These are phyloP conservation scores for Penicillium verrucosum DNA, from an alignment of 2,329 filamentous ascomycete species.

Conservation along the genomic window DNA sequence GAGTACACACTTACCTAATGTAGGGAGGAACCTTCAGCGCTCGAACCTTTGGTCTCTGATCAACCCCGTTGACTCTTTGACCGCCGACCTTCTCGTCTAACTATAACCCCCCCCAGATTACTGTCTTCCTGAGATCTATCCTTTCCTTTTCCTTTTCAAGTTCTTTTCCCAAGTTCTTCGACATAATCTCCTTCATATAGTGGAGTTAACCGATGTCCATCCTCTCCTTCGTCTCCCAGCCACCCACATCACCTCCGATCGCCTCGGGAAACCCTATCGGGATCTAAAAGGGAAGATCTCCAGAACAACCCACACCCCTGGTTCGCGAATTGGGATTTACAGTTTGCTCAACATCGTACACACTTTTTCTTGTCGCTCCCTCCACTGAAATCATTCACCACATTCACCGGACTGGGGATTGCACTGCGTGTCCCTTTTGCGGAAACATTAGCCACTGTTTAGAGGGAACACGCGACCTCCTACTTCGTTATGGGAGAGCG, in stretches of 20 bases:
- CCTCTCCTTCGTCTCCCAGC: not conserved
- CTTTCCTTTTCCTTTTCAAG: not conserved
- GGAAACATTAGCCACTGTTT: slow-evolving; percentile 11
- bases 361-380: not conserved
- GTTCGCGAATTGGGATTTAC: not conserved
- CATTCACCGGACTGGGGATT: not conserved
- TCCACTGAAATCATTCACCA: not conserved
- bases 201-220: not conserved
- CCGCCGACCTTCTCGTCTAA: not conserved
- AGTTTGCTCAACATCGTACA: not conserved
- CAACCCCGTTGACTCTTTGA: slow-evolving; percentile 12
- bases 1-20: not conserved
- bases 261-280: slow-evolving; percentile 1
- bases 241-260: not conserved
- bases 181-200: not conserved
- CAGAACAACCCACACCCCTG: slow-evolving; percentile 2
- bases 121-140: not conserved
- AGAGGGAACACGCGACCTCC: slow-evolving; percentile 8
- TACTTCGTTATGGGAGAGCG: slow-evolving; percentile 32
- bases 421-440: not conserved
- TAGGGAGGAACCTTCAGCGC: not conserved
- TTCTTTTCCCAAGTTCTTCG: not conserved
- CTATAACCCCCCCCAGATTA: not conserved
- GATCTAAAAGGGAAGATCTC: not conserved
- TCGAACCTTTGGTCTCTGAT: slow-evolving; percentile 11